Base-by-base conservation (phyloP, 805 yeast species). In the Myxozyma sirexii region DNA sequence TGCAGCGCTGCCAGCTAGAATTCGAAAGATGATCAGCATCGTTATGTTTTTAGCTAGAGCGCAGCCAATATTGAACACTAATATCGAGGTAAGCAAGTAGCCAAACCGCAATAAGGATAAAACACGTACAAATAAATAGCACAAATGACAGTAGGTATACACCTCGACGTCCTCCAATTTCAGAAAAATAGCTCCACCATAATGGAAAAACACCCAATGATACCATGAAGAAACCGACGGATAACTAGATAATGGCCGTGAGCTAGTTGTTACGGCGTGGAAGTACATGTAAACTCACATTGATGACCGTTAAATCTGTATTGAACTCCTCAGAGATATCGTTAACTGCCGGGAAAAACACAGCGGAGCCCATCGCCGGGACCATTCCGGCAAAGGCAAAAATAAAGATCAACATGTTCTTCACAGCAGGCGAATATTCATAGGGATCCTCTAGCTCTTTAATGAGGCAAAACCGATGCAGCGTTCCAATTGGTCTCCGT, bases 361-460 rank as follows among this genome's bases (percentile, higher is more conserved):
- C 88, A 0, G 94, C 86, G 0, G 94, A 86, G 12, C 94, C 96
- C 94, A 90, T 88, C 4, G 97, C 96, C 0, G 96, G 96, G 55
- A 87, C 80, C 70, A 87, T 75, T 1, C 92, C 87, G 5, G 92
- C 91, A 59, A 82, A 74, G 0, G 93, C 92, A 50, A 89, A 83
- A 15, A 88, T 75, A 35, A 81, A 75, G 0, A 88, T 87, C 45
- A 90, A 76, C n/a, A 78, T 55, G 50, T 73, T 68, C 68, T 89
- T 88, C 56, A 79, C 69, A 1, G 60, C 59, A 0, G 65, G 59
- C 3, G 90, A 85, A 66, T 86, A 83, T 15, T 81, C 82, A 57
- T 90, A 74, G 0, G 96, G 86, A 68, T 90, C 90, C 46, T 81
- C 81, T 67, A 84, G 85, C 71, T 90, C 96, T 0, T 92, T 90